These are phyloP conservation scores for Aspergillus pseudoterreus DNA, from an alignment of 2,329 filamentous ascomycete genomes.

Conservation along the genomic window DNA sequence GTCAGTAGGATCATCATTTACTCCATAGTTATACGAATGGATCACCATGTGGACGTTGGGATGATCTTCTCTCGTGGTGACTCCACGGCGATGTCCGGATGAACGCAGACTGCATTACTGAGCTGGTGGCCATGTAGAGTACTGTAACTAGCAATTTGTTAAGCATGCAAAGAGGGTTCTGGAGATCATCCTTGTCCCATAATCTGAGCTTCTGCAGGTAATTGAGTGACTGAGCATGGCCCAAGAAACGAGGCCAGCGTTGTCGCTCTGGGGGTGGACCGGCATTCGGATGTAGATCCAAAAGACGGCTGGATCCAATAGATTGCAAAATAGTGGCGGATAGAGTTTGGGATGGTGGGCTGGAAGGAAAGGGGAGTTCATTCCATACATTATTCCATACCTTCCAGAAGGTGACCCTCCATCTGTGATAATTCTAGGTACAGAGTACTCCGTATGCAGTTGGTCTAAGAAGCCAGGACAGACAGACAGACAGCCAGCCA, in stretches of 20 bases:
- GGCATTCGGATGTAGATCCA: background rate
- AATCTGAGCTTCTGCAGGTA: background rate
- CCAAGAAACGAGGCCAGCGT: background rate
- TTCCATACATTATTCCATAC: background rate
- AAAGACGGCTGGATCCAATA: background rate
- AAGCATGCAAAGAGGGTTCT: background rate
- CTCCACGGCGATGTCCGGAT: no score
- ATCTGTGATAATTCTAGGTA: no score
- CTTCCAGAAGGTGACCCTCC: background rate
- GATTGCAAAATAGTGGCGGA: background rate
- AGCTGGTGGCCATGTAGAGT: background rate
- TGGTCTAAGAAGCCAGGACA: background rate
- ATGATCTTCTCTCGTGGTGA: background rate
- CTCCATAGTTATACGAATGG: background rate
- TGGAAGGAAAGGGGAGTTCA: background rate
- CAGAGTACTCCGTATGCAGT: no score
- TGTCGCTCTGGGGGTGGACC: background rate
- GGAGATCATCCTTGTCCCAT: background rate
- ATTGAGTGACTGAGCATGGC: background rate
- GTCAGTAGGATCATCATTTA: background rate
- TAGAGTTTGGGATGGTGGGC: background rate
- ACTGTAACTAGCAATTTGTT: background rate
- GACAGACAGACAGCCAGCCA: background rate
- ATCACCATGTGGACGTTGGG: background rate
- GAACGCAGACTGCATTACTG: background rate